These are phyloP conservation scores for Cladosporium sp. DNA, from an alignment of 2,329 filamentous ascomycete genomes.

Conservation along the genomic window DNA sequence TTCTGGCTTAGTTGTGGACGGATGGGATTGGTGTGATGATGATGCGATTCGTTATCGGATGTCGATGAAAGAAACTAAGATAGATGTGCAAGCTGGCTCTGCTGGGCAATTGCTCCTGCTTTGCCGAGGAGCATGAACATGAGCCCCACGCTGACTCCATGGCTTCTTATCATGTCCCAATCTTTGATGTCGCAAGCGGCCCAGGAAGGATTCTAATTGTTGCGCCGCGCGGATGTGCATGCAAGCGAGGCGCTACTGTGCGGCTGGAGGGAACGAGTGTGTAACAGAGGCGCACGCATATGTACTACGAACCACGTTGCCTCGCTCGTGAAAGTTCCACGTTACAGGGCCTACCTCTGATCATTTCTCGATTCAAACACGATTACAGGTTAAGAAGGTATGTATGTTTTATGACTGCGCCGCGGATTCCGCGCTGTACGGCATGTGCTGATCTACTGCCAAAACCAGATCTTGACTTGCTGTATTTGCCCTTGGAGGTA, in stretches of 20 bases:
- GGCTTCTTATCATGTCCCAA: neutral
- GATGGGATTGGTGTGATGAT: too few relatives aligned
- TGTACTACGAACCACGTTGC: neutral
- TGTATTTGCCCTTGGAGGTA: neutral
- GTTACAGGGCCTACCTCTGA: neutral
- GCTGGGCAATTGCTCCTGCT: neutral
- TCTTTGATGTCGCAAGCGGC: neutral
- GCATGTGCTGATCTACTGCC: neutral
- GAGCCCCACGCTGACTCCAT: neutral
- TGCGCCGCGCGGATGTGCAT: neutral
- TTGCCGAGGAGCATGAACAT: neutral
- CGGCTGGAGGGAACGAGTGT: neutral
- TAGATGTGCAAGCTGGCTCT: neutral
- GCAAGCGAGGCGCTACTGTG: neutral
- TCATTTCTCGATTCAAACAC: neutral
- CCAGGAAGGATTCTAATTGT: neutral
- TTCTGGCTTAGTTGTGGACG: too few relatives aligned
- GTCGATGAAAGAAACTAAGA: too few relatives aligned
- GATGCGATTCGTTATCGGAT: too few relatives aligned
- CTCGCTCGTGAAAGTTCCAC: neutral
- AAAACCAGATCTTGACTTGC: neutral
- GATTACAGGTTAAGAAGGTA: neutral
- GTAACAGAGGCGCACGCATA: neutral
- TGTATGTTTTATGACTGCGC: neutral
- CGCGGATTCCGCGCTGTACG: neutral